Evolutionary conservation across 345 rosid species (phyloP), one percentile per base, ranked within the genome.

Genomic region (Psidium guajava): DNA sequence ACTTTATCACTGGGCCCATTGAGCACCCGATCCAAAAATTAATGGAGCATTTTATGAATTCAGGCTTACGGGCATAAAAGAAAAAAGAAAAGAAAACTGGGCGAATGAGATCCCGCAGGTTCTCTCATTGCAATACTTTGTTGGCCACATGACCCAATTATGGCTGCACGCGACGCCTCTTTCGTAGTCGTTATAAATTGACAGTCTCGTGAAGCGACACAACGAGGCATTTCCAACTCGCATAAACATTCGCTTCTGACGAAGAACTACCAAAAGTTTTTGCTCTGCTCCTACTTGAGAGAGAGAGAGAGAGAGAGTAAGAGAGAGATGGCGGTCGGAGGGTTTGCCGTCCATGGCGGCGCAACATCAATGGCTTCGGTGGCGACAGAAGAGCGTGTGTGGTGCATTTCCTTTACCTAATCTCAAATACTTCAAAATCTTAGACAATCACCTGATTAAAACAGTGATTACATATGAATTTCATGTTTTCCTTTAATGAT

Each of bases 341-440:
- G 90, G 84, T 84, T 69, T 20, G 89, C 89, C 54, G 87, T 73
- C 83, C 83, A 87, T 25, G 91, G 91, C 40, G 89, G n/a, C n/a
- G 88, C 55, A 54, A 89, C 15, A 64, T 40, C 81, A 21, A 47
- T 81, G 59, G 51, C 82, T 87, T 86, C 27, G 86, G 87, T 82
- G 90, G 91, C n/a, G n/a, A n/a, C n/a, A n/a, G n/a, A n/a, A n/a
- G n/a, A n/a, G n/a, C n/a, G n/a, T n/a, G n/a, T n/a, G n/a, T n/a
- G 15, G 53, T 3, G 53, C 15, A 61, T 3, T 54, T 54, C 55
- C 22, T 54, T 18, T 18, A 18, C 22, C 55, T 54, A 18, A 18
- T 54, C 8, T 54, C 22, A 54, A 6, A 6, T 16, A 54, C 6
- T 54, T 54, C 18, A 16, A 54, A 18, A 54, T 6, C 16, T 54